Base-by-base conservation (phyloP, 1,139 yeast species). In the Zygosaccharomyces sapae region DNA sequence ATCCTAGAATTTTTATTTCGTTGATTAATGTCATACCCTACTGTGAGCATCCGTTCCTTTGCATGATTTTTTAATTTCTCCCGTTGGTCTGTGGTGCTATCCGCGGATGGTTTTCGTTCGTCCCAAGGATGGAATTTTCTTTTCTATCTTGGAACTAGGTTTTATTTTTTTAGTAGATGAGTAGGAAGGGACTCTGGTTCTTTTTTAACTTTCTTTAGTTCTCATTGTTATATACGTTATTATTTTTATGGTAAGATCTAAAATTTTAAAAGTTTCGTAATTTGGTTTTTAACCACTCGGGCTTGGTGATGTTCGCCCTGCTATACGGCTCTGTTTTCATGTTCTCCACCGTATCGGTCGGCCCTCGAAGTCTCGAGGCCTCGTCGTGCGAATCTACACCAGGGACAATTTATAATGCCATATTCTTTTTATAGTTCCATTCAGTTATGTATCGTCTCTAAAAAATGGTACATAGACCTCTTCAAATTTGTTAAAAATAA, bases 391-490 rank as follows among this genome's bases (percentile, higher is more conserved):
- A 22, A 22, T 5, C 25, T 22, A 22, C 25, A 22, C 9, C 25
- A 7, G 25, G 25, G 19, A 12, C 4, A 25, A 20, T n/a, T 10
- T 22, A 10, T 24, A 24, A 13, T 37, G 31, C 33, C 40, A 24
- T 24, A 37, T 29, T 12, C 29, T 31, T 38, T n/a, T 27, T 27
- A 38, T 29, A 29, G 41, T 38, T 38, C 41, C 41, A 25, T 38
- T 38, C 33, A 38, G 41, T 27, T 38, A 38, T 38, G 25, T 38
- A 38, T 38, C 41, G 41, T 38, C 41, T 38, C 41, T 37, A 22
- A 37, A 38, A 38, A 29, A 38, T 13, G 29, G 22, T 27, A 29
- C n/a, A 30, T 33, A 38, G 25, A 22, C 25, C 25, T 22, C 9
- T 22, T 22, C 9, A 22, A 22, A 22, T 22, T 22, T 4, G 25